Conservation (phyloP, 1,139 yeast genomes). For the Suhomyces ambrosiae region DNA sequence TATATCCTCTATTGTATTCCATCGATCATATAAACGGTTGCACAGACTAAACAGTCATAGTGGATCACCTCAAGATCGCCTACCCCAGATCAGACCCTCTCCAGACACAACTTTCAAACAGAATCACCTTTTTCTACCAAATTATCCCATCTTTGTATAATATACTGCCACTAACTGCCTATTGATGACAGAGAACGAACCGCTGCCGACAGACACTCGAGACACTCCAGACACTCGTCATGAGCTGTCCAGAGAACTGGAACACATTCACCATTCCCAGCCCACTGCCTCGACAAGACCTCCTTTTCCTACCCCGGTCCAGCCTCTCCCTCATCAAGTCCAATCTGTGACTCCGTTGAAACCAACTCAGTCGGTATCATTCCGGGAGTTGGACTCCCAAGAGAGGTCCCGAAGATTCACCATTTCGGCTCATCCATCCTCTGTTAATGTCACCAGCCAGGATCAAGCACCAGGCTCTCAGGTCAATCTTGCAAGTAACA, state of each 20-base stretch:
- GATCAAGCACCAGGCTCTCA: constrained; percentile 3
- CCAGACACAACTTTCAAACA: too few species aligned
- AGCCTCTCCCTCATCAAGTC: constrained; percentile 6
- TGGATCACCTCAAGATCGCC: too few species aligned
- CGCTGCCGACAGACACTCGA: constrained; percentile 10
- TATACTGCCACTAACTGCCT: too few species aligned
- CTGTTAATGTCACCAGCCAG: constrained; percentile 21
- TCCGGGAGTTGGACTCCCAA: constrained; percentile 39
- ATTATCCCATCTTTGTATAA: neutral
- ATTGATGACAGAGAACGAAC: constrained; percentile 6
- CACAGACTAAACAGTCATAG: too few species aligned
- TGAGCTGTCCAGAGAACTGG: neutral
- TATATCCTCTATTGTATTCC: too few species aligned
- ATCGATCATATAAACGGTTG: too few species aligned
- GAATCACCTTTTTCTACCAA: neutral
- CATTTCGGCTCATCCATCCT: constrained; percentile 46
- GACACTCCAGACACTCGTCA: neutral
- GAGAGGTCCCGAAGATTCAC: constrained; percentile 49
- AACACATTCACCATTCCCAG: too few species aligned
- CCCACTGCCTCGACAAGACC: too few species aligned
- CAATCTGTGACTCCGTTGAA: constrained; percentile 14
- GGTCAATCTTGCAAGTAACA: neutral
- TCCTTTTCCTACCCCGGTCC: neutral
- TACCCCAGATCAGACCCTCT: too few species aligned
- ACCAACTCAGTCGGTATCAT: constrained; percentile 37